phyloP scores from a whole-genome alignment of 352 stramenopile species.

The Elongisporangium anandrum region DNA sequence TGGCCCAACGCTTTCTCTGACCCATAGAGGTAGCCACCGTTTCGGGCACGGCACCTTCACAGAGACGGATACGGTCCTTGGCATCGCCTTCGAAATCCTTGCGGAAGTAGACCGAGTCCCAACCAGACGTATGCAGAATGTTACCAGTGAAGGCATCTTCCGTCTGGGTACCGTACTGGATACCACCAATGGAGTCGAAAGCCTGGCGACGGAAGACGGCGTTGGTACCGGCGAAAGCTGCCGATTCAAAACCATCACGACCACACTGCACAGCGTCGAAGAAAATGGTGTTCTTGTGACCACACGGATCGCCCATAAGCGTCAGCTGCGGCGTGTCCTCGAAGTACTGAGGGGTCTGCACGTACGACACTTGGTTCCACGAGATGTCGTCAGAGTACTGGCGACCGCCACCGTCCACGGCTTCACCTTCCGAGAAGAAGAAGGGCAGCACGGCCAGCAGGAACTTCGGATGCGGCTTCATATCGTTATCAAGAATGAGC shows the following conservation, averaged over 20 bases:
- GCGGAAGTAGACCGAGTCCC: slow-evolving; percentile 87
- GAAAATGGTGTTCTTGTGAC: slow-evolving; percentile 90
- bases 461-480: slow-evolving; percentile 90
- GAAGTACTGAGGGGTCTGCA: slow-evolving; percentile 90
- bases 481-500: slow-evolving; percentile 91
- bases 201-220: slow-evolving; percentile 87
- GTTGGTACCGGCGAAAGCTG: slow-evolving; percentile 86
- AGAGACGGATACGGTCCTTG: slow-evolving; percentile 84
- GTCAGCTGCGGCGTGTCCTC: slow-evolving; percentile 80
- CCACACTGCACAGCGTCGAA: slow-evolving; percentile 87
- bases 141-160: slow-evolving; percentile 90
- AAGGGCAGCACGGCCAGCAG: slow-evolving; percentile 81
- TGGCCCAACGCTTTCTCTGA: slow-evolving; percentile 87
- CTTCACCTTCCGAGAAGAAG: slow-evolving; percentile 88
- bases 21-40: slow-evolving; percentile 82
- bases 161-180: slow-evolving; percentile 87
- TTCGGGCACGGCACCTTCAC: slow-evolving; percentile 79
- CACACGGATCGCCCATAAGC: slow-evolving; percentile 85
- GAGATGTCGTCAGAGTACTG: slow-evolving; percentile 89
- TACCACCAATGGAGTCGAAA: slow-evolving; percentile 87
- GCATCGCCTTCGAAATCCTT: slow-evolving; percentile 87
- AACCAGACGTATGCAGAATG: slow-evolving; percentile 76
- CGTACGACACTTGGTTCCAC: slow-evolving; percentile 88
- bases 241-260: slow-evolving; percentile 85
- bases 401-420: slow-evolving; percentile 73